Evolutionary conservation across 148 eudicot genomes (phyloP), one percentile per base, ranked within the genome.

Genomic region (Simmondsia chinensis): DNA sequence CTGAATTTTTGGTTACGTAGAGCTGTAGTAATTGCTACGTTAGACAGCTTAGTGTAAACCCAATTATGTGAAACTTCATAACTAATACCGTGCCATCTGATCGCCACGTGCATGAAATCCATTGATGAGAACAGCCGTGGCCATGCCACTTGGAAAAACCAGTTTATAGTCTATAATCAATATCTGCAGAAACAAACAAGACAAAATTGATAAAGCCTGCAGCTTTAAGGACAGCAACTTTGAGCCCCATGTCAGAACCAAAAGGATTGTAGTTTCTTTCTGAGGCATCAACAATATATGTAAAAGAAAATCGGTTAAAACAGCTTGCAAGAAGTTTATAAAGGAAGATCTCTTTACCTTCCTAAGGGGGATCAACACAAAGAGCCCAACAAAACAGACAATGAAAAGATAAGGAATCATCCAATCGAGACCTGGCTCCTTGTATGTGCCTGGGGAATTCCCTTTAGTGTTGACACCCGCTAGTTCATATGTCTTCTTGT

Each of bases 51-150:
- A n/a, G n/a, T n/a, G n/a, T n/a, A n/a, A n/a, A n/a, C n/a, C n/a
- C n/a, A n/a, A n/a, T n/a, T n/a, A n/a, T n/a, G n/a, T n/a, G n/a
- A n/a, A n/a, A n/a, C n/a, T n/a, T n/a, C n/a, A n/a, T n/a, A n/a
- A n/a, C n/a, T n/a, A n/a, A 18, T 78, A 82, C 91, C 64, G 71
- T 35, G 91, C 83, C 58, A 47, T 61, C 46, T 86, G 52, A 63
- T 75, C 87, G 24, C 75, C 81, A 31, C 57, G 67, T 17, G 65
- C 39, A 28, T 86, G 95, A 48, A 86, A 81, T 42, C 95, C 91
- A 37, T 86, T 80, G 14, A 86, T 86, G 9, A 86, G 91, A 58
- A 82, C 83, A 19, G 87, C 87, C 49, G 91, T 81, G 1, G 95
- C 95, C 91, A 75, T 78, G 20, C 95, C 95, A 59, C 65, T 86